A percentile compares a stretch with the other conserved stretches of the same genome.
phyloP scores from a whole-genome alignment of 2,329 filamentous ascomycete species.

The Ophiostoma tasmaniense region DNA sequence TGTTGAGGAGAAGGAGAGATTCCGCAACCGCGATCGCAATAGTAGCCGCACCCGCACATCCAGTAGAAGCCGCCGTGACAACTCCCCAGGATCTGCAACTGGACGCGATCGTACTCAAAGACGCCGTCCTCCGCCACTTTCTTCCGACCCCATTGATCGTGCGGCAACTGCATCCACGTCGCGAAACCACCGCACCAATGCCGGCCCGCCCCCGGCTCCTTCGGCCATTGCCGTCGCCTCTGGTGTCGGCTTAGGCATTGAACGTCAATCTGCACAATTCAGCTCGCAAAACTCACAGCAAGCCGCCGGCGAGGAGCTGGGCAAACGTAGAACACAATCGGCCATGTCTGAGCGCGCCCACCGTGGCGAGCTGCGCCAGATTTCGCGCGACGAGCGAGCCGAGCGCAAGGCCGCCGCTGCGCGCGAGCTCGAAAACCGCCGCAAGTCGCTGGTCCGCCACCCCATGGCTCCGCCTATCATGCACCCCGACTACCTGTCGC shows the following conservation, averaged over 20 bases:
- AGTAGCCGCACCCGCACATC: conserved; percentile 36
- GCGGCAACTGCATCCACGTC: neutral
- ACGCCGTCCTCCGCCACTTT: conserved; percentile 8
- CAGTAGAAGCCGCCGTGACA: conserved; percentile 30
- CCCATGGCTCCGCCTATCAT: conserved; percentile 74
- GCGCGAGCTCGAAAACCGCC: conserved; percentile 78
- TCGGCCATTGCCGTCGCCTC: conserved; percentile 20
- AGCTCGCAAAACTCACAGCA: conserved; percentile 22
- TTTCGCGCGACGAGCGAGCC: conserved; percentile 50
- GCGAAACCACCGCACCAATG: conserved; percentile 26
- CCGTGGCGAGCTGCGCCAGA: conserved; percentile 45
- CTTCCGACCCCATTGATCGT: neutral
- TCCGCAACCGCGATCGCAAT: conserved; percentile 41
- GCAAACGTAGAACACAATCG: conserved; percentile 35
- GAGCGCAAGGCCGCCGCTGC: conserved; percentile 67
- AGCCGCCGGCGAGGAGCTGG: conserved; percentile 19
- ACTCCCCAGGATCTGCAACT: conserved; percentile 24
- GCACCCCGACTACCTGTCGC: conserved; percentile 53
- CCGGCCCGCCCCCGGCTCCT: conserved; percentile 24
- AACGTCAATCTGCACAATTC: conserved; percentile 21
- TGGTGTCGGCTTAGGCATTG: conserved; percentile 11
- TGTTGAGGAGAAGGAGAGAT: conserved; percentile 45
- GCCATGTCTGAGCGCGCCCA: conserved; percentile 29
- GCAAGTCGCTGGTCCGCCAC: conserved; percentile 71
- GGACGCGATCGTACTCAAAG: conserved; percentile 24